Percentiles rank a stretch among this genome's conserved stretches.
phyloP scores from a whole-genome alignment of 306 rosid genomes.

The Mimosa bimucronata region DNA sequence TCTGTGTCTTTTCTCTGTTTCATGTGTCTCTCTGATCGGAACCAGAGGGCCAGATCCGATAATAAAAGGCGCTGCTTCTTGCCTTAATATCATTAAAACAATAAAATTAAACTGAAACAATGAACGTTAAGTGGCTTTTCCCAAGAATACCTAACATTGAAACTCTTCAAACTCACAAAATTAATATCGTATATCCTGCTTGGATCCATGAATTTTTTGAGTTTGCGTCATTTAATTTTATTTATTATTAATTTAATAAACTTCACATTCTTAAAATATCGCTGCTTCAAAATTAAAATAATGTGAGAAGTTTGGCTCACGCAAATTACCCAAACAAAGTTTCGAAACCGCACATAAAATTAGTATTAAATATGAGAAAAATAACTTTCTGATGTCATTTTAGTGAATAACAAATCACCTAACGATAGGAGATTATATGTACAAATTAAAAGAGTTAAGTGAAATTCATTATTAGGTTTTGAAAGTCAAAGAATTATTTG shows the following conservation, averaged over 20 bases:
- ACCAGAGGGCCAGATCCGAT: not conserved
- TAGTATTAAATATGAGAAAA: not conserved
- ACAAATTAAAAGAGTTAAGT: not conserved
- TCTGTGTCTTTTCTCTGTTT: not conserved
- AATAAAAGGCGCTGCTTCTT: not conserved
- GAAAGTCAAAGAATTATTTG: not conserved
- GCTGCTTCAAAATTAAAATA: not conserved
- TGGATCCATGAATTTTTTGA: not conserved
- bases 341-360: not conserved
- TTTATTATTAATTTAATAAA: not conserved
- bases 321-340: not conserved
- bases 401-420: not conserved
- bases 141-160: not conserved
- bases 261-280: not conserved
- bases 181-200: not conserved
- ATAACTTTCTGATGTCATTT: not conserved
- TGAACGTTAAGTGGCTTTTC: not conserved
- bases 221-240: not conserved
- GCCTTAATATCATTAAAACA: too few species aligned
- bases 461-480: not conserved
- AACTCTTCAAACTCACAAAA: not conserved
- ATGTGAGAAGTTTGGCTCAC: not conserved
- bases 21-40: not conserved
- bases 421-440: not conserved
- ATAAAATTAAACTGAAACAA: not conserved